A percentile compares a stretch with the other conserved stretches of the same genome.
These are phyloP conservation scores for Chrysochromulina tobinii DNA, from an alignment of 78 protist species.

Conservation along the genomic window DNA sequence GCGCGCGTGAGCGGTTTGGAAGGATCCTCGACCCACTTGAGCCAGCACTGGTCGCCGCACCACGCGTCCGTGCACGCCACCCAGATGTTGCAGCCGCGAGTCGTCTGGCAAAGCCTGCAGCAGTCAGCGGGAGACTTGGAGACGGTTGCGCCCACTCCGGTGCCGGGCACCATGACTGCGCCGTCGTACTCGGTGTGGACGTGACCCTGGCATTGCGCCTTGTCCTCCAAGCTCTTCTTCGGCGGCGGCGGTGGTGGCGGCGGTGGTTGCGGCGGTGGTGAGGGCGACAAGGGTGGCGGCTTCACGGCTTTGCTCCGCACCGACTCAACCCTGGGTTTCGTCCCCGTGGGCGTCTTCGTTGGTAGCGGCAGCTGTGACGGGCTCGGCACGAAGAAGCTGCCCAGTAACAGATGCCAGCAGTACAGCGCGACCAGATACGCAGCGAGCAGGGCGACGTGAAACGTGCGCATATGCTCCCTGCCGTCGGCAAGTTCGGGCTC, in stretches of 20 bases:
- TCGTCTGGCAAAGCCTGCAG: neutral
- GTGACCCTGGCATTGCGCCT: neutral
- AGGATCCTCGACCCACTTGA: neutral
- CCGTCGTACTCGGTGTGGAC: neutral
- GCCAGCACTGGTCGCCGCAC: slow-evolving; percentile 15
- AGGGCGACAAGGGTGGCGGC: neutral
- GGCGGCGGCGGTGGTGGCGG: neutral
- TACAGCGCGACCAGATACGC: too few species aligned
- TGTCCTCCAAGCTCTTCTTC: too few species aligned
- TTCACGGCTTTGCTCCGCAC: too few species aligned
- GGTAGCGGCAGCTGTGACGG: neutral
- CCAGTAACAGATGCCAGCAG: too few species aligned
- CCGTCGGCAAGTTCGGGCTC: too few species aligned
- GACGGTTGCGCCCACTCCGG: neutral
- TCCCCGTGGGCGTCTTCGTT: too few species aligned
- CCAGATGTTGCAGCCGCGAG: slow-evolving; percentile 23
- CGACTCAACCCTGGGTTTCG: too few species aligned
- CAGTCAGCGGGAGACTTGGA: neutral
- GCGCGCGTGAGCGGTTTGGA: neutral
- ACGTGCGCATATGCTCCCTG: too few species aligned
- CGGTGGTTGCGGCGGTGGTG: neutral
- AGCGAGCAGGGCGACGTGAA: too few species aligned
- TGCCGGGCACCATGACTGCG: neutral
- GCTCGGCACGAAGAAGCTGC: neutral
- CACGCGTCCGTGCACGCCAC: neutral